These are phyloP conservation scores for Fusarium nodosum DNA, from an alignment of 2,329 filamentous ascomycete species.

Conservation along the genomic window DNA sequence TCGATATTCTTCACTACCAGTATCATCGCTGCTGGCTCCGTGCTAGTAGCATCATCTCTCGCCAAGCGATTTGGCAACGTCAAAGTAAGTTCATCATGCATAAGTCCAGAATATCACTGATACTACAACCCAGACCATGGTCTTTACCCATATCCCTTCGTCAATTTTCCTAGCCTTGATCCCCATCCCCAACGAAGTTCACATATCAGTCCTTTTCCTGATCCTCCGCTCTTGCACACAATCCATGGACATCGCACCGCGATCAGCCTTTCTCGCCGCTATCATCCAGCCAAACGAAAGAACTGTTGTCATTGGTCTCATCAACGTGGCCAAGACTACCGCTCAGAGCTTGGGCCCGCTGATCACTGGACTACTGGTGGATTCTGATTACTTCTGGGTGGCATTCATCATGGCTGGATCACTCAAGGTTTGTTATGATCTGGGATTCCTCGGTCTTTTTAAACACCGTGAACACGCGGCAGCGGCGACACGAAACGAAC, in stretches of 20 bases:
- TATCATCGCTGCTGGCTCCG: constrained; percentile 65
- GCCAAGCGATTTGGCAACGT: constrained; percentile 72
- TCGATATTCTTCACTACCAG: constrained; percentile 68
- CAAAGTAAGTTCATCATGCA: constrained; percentile 62
- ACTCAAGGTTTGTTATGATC: constrained; percentile 72
- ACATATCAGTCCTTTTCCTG: constrained; percentile 70
- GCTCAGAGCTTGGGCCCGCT: constrained; percentile 73
- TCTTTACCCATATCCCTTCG: constrained; percentile 79
- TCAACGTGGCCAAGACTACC: constrained; percentile 77
- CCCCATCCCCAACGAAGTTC: constrained; percentile 66
- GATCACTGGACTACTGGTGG: constrained; percentile 74
- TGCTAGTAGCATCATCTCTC: constrained; percentile 66
- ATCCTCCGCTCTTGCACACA: constrained; percentile 72
- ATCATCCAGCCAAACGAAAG: constrained; percentile 74
- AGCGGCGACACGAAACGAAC: constrained; percentile 1
- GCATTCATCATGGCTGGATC: constrained; percentile 73
- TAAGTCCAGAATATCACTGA: not conserved
- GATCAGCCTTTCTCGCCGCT: constrained; percentile 76
- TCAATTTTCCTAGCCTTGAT: constrained; percentile 75
- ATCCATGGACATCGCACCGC: constrained; percentile 79
- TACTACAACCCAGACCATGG: constrained; percentile 71
- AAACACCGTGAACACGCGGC: constrained; percentile 39
- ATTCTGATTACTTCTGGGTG: constrained; percentile 69
- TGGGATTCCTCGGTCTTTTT: constrained; percentile 64
- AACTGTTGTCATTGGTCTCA: constrained; percentile 77